Base-by-base conservation (phyloP, 1,284 basidiomycete genomes). In the Ustilago vetiveriae region DNA sequence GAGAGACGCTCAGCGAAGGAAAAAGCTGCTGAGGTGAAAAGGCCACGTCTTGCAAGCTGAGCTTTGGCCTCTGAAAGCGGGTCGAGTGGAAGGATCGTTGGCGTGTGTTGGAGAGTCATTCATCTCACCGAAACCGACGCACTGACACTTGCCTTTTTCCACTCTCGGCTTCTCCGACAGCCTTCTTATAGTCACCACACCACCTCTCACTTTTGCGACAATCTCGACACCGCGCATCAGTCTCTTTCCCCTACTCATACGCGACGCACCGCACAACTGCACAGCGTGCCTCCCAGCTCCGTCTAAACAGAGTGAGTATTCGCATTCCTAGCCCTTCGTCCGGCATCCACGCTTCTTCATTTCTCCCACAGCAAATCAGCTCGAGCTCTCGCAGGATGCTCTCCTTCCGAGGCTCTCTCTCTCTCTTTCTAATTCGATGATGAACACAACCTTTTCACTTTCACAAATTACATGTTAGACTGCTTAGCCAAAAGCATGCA, bases 401-500 rank as follows among this genome's bases (percentile, higher is more conserved):
- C 33, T 35, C 16, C 33, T 35, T n/a, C 33, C 7, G 33, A 13
- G 14, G 33, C 33, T 14, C 17, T 35, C 36, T 29, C 7, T 16
- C 22, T 6, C 5, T 36, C 11, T 38, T 17, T 4, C 17, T 27
- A 30, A 14, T 19, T 14, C 2, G 29, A 62, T 62, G 65, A 69
- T 69, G 66, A 63, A 52, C 59, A 59, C 59, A 63, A 69, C 55
- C 64, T 63, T 62, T 58, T 58, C 66, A 58, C 59, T 69, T 69
- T 69, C 36, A 53, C 19, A 57, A 69, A 40, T 63, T 63, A 69
- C 66, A 69, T 69, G 66, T 69, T 69, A 69, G 66, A 69, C 66
- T 69, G 43, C 66, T 53, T 63, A 69, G 66, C 55, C 32, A 37
- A 40, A 59, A 60, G 35, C 48, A 43, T 65, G 62, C 62, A 58